Conservation (phyloP, 768 basidiomycete genomes). For the Chalciporus piperatus region DNA sequence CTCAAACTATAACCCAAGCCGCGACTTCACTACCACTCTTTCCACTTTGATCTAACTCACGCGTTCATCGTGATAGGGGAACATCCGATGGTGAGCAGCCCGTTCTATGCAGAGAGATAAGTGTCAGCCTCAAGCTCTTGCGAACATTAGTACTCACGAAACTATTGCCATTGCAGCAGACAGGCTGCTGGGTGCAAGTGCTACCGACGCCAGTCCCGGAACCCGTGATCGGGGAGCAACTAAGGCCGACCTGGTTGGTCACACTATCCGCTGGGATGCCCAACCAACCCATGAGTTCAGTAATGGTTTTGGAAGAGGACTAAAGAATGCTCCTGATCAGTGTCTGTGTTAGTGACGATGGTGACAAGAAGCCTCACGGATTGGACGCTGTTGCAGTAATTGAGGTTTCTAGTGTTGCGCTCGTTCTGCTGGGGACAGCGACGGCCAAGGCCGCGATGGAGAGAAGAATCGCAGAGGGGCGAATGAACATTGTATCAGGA, state of each 20-base stretch:
- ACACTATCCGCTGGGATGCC: not conserved
- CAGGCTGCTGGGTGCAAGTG: conserved; percentile 10
- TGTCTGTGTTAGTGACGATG: not conserved
- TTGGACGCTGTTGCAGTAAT: not conserved
- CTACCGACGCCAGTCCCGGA: not conserved
- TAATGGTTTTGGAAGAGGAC: not conserved
- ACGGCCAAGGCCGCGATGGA: too few species aligned
- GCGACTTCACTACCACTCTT: too few species aligned
- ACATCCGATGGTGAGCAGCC: too few species aligned
- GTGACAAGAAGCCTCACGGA: not conserved
- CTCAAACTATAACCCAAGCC: too few species aligned
- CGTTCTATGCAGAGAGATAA: too few species aligned
- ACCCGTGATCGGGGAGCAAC: not conserved
- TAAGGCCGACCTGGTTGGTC: not conserved
- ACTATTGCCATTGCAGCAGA: conserved; percentile 16
- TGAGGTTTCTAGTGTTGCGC: not conserved
- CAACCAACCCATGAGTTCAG: not conserved
- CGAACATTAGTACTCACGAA: conserved; percentile 6
- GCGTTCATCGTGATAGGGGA: too few species aligned
- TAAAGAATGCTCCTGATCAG: not conserved
- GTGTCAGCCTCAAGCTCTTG: too few species aligned
- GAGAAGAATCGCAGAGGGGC: too few species aligned
- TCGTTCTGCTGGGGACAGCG: too few species aligned
- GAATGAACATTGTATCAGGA: too few species aligned
- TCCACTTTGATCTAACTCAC: too few species aligned